Base-by-base conservation (phyloP, 2,329 filamentous ascomycete genomes). In the Talaromyces sp. region DNA sequence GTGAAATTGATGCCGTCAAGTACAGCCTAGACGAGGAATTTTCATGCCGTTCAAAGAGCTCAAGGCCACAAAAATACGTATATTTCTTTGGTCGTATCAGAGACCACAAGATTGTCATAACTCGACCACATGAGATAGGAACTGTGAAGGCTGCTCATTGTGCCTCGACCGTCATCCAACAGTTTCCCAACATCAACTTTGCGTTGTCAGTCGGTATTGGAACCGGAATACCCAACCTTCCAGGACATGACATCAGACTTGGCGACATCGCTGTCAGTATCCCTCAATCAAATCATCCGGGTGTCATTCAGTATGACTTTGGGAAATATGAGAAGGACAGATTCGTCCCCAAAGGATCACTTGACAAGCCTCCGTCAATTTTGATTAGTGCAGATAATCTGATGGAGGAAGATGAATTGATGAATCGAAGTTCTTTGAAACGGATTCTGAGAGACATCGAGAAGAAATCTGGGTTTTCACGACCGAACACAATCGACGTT, bases 221-320 rank as follows among this genome's bases (percentile, higher is more conserved):
- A 64, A 64, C 65, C 64, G 65, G 66, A 63, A 64, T 69, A 65
- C 53, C 41, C 24, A 57, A 50, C 46, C 41, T 31, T 12, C 54
- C 54, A 29, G 6, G 5, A 8, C 41, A 38, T 2, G 74, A 77
- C 60, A 77, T 77, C 11, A 70, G 75, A 2, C 67, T 77, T 19
- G 75, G 74, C 0, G 72, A 77, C 62, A 66, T 77, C 0, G 66
- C 77, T 10, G 70, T 77, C 0, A 69, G 65, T 10, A 46, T 72
- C 1, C 61, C 68, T 0, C 55, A 66, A 0, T 64, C 65, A 0
- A 65, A 72, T 0, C 66, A 61, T 17, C 58, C 71, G 0, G 72
- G 65, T 0, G 51, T 75, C 0, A 52, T 76, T 1, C 64, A 71
- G 0, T 77, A 76, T 29, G 68, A 72, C 1, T 53, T 75, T 0